Evolutionary conservation across 192 early-diverging fungal species (phyloP).

Genomic region (Tieghemiomyces parasiticus): DNA sequence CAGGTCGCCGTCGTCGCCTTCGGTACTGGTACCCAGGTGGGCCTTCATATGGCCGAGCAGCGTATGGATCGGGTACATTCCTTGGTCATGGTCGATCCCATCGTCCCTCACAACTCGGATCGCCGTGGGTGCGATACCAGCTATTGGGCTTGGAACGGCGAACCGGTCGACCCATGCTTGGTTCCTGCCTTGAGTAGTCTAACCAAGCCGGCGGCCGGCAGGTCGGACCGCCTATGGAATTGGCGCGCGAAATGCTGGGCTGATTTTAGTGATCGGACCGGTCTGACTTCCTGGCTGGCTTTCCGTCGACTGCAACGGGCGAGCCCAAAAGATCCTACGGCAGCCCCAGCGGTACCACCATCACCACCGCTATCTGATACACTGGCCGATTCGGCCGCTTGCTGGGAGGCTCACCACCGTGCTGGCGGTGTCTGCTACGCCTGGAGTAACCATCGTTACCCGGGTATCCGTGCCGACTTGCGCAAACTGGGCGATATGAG

Average conservation of each 20-base stretch:
- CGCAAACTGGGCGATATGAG: no score
- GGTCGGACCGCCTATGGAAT: background rate
- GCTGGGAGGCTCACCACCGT: background rate
- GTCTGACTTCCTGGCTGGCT: background rate
- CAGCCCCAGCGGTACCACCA: background rate
- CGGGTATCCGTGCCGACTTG: background rate
- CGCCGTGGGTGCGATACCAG: no score
- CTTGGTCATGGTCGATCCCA: constrained; percentile 2
- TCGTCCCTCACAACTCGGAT: no score
- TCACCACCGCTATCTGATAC: background rate
- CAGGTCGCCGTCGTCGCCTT: background rate
- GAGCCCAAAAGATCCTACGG: background rate
- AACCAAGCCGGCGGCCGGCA: no score
- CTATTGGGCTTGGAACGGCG: no score
- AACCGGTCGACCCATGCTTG: no score
- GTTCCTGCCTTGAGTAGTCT: no score
- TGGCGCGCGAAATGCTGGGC: background rate
- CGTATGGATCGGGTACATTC: background rate
- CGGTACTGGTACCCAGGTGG: background rate
- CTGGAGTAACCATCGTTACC: background rate
- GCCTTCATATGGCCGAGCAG: background rate
- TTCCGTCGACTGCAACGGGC: background rate
- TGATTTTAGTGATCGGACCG: background rate
- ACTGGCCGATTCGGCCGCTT: background rate
- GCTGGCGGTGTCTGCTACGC: background rate